Evolutionary conservation across 2,329 filamentous ascomycete genomes (phyloP).

Genomic region (Periconia digitata): DNA sequence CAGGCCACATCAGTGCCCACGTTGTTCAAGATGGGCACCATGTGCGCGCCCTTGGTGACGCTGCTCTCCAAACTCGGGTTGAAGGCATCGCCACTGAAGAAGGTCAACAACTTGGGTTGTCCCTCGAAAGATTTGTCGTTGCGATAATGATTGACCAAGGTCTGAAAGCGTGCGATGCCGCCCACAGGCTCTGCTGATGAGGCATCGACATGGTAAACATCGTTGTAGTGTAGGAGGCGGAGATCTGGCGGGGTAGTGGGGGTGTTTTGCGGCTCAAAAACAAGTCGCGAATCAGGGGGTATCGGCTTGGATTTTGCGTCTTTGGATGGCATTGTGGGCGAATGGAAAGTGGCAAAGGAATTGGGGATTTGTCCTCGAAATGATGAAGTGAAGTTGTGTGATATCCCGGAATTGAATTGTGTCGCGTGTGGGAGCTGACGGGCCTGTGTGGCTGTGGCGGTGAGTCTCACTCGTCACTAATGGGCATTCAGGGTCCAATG

Average conservation of each 20-base stretch:
- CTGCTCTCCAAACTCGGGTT: slow-evolving; percentile 88
- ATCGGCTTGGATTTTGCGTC: slow-evolving; percentile 29
- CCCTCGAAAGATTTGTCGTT: slow-evolving; percentile 60
- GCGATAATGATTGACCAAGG: slow-evolving; percentile 74
- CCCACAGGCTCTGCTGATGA: slow-evolving; percentile 79
- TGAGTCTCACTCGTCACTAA: slow-evolving; percentile 20
- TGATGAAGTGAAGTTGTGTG: background rate
- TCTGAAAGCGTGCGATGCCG: slow-evolving; percentile 79
- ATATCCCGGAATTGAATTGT: slow-evolving; percentile 6
- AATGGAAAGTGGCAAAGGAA: background rate
- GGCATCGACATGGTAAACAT: slow-evolving; percentile 86
- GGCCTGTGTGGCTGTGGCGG: slow-evolving; percentile 20
- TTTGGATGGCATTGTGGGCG: slow-evolving; percentile 24
- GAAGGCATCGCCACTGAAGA: slow-evolving; percentile 92
- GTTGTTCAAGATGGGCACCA: slow-evolving; percentile 81
- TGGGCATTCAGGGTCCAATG: slow-evolving; percentile 33
- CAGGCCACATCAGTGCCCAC: slow-evolving; percentile 80
- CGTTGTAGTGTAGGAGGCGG: slow-evolving; percentile 87
- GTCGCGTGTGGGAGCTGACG: slow-evolving; percentile 12
- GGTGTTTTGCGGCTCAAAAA: slow-evolving; percentile 48
- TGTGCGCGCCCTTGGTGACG: slow-evolving; percentile 84
- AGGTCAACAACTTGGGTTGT: slow-evolving; percentile 69
- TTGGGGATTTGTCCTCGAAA: too few species aligned
- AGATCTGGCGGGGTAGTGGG: slow-evolving; percentile 64
- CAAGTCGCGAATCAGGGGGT: slow-evolving; percentile 20